Evolutionary conservation across 345 rosid genomes (phyloP).

Genomic region (Linum trigynum): DNA sequence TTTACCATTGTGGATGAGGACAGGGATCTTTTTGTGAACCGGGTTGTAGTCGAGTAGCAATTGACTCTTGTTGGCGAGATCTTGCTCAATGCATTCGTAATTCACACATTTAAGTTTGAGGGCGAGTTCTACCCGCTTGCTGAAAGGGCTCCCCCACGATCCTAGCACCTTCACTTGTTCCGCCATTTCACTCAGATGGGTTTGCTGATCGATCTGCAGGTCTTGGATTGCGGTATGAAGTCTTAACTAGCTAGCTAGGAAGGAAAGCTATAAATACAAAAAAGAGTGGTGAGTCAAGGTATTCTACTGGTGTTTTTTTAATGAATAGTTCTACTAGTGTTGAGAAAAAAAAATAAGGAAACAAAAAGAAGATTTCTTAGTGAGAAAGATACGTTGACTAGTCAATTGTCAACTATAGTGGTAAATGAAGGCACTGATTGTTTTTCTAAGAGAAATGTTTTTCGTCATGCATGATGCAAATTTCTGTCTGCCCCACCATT

Average conservation of each 20-base stretch:
- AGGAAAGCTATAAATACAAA: not conserved
- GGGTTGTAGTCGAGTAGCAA: conserved; percentile 27
- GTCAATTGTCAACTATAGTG: no score
- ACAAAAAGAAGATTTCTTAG: no score
- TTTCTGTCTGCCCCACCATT: no score
- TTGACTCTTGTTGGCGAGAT: conserved; percentile 19
- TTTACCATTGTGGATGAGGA: conserved; percentile 23
- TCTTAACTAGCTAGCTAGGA: not conserved
- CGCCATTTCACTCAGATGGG: not conserved
- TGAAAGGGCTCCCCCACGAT: conserved; percentile 15
- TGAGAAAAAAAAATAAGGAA: no score
- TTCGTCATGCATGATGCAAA: no score
- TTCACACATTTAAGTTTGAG: conserved; percentile 27
- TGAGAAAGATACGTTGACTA: no score
- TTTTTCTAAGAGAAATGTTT: no score
- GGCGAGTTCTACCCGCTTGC: conserved; percentile 21
- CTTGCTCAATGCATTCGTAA: conserved; percentile 24
- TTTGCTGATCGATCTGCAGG: not conserved
- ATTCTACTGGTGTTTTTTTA: no score
- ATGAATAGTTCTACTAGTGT: no score
- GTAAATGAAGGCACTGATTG: no score
- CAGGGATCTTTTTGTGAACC: conserved; percentile 29
- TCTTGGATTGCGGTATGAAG: not conserved
- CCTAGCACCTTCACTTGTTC: conserved; percentile 25
- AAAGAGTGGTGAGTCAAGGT: conserved; percentile 15